Evolutionary conservation across 345 rosid species (phyloP).

Genomic region (Bruguiera sexangula): DNA sequence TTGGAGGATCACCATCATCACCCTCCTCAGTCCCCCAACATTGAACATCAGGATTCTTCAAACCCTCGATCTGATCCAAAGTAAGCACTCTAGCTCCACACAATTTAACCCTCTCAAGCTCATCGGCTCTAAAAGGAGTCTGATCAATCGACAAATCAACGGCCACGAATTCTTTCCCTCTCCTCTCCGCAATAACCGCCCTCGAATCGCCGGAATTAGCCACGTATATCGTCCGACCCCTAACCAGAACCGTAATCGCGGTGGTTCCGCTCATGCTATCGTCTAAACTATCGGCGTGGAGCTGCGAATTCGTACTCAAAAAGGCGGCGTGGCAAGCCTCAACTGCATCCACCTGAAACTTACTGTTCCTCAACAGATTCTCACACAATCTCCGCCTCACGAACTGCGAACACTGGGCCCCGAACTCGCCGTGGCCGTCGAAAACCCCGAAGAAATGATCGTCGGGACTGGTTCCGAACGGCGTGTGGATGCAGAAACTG

Average conservation of each 20-base stretch:
- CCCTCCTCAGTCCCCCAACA: constrained; percentile 96
- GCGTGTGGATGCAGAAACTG: constrained; percentile 90
- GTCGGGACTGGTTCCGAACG: constrained; percentile 60
- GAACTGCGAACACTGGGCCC: constrained; percentile 92
- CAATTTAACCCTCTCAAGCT: constrained; percentile 77
- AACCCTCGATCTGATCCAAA: constrained; percentile 95
- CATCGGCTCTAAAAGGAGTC: constrained; percentile 85
- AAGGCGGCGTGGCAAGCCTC: constrained; percentile 75
- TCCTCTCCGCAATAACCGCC: constrained; percentile 80
- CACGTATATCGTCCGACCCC: constrained; percentile 72
- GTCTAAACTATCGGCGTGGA: constrained; percentile 69
- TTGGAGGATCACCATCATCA: constrained; percentile 98
- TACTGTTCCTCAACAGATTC: constrained; percentile 65
- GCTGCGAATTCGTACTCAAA: constrained; percentile 63
- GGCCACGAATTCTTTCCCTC: constrained; percentile 72
- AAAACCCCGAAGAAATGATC: constrained; percentile 96
- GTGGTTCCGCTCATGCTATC: constrained; percentile 98
- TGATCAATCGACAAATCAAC: constrained; percentile 90
- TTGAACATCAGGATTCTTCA: constrained; percentile 88
- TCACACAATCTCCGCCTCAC: constrained; percentile 74
- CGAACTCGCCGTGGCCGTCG: constrained; percentile 94
- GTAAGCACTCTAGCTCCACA: constrained; percentile 95
- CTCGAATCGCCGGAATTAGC: constrained; percentile 93
- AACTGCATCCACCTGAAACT: constrained; percentile 60
- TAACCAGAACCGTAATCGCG: constrained; percentile 79